A percentile compares a stretch with the other conserved stretches of the same genome.
phyloP scores from a whole-genome alignment of 192 early-diverging fungal species.

The Oehlia diaphana region DNA sequence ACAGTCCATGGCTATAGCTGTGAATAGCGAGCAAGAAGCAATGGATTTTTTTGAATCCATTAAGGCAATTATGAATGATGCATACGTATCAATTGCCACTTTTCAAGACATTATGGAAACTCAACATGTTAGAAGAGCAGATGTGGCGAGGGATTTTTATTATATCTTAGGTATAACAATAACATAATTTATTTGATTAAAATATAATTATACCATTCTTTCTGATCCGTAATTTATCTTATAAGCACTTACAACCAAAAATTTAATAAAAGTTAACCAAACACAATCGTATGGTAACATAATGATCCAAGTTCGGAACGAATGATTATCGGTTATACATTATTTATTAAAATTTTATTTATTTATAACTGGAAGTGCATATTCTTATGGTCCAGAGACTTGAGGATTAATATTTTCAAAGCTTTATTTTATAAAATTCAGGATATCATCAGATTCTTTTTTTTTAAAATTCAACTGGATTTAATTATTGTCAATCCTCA shows the following conservation, averaged over 20 bases:
- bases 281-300: neutral
- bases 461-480: no score
- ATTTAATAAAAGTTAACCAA: conserved; percentile 19
- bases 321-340: neutral
- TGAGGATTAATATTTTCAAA: no score
- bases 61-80: conserved; percentile 1
- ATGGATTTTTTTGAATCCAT: conserved; percentile 2
- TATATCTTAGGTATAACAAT: conserved; percentile 17
- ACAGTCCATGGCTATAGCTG: neutral
- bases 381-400: no score
- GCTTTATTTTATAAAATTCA: no score
- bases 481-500: no score
- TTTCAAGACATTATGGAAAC: conserved; percentile 15
- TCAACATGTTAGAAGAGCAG: conserved; percentile 1
- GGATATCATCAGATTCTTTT: no score
- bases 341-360: neutral
- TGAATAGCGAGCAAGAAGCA: conserved; percentile 14
- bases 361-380: no score
- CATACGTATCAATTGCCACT: neutral
- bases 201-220: neutral
- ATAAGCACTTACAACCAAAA: conserved; percentile 2
- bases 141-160: neutral
- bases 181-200: neutral
- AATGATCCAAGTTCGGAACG: neutral
- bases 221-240: neutral